Evolutionary conservation across 768 basidiomycete genomes (phyloP).

Genomic region (Lactifluus piperatus): DNA sequence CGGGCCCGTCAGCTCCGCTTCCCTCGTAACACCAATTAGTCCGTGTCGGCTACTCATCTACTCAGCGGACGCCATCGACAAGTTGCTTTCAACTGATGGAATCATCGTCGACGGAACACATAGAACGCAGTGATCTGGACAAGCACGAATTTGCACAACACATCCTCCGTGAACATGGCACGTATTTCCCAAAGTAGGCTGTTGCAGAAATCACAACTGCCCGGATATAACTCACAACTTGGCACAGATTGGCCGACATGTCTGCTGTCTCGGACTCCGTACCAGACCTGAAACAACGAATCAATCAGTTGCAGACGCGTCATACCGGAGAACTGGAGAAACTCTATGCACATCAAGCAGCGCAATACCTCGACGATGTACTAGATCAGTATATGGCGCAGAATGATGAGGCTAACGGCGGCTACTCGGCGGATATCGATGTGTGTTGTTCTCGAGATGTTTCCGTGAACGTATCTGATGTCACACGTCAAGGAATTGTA

Average conservation of each 20-base stretch:
- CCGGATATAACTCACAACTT: background rate
- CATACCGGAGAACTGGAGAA: slow-evolving; percentile 27
- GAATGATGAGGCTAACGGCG: slow-evolving; percentile 12
- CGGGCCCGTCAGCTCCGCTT: too few species aligned
- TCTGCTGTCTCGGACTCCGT: slow-evolving; percentile 23
- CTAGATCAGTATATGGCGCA: slow-evolving; percentile 22
- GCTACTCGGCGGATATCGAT: background rate
- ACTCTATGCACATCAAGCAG: slow-evolving; percentile 26
- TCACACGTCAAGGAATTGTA: slow-evolving; percentile 2
- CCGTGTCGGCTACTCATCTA: background rate
- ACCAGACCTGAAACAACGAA: slow-evolving; percentile 24
- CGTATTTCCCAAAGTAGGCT: slow-evolving; percentile 20
- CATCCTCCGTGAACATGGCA: slow-evolving; percentile 16
- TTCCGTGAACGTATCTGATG: background rate
- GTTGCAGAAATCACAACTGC: background rate
- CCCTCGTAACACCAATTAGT: too few species aligned
- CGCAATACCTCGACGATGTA: slow-evolving; percentile 29
- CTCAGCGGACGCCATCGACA: background rate
- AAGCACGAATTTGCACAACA: slow-evolving; percentile 17
- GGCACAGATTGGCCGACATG: slow-evolving; percentile 8
- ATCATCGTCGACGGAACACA: background rate
- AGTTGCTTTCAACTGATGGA: slow-evolving; percentile 3
- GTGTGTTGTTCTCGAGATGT: slow-evolving; percentile 2
- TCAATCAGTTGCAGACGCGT: slow-evolving; percentile 25
- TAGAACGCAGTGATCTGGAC: slow-evolving; percentile 10